phyloP scores from a whole-genome alignment of 139 green algal genomes.

The Auxenochlorella pyrenoidosa region DNA sequence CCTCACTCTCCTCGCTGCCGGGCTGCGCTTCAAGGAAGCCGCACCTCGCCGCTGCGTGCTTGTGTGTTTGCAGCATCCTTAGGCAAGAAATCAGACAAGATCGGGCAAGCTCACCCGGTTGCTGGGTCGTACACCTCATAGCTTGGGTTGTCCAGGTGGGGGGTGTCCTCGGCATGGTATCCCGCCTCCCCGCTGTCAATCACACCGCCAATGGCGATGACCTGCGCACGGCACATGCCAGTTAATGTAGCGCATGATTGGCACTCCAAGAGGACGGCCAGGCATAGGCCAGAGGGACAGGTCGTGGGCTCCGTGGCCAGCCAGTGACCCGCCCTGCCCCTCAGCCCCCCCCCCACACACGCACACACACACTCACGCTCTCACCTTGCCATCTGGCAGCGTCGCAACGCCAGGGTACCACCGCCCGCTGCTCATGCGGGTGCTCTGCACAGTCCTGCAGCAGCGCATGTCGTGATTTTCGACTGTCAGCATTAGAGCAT shows the following conservation, averaged over 20 bases:
- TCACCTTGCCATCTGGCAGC: neutral
- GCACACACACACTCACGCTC: no score
- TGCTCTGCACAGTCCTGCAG: neutral
- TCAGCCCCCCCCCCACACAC: no score
- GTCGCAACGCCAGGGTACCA: neutral
- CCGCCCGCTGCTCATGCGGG: neutral
- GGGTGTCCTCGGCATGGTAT: neutral
- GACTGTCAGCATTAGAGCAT: neutral
- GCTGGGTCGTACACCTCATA: conserved; percentile 8
- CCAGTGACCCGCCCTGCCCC: no score
- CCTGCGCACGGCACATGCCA: neutral
- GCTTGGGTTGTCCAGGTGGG: neutral
- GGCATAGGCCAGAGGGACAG: no score
- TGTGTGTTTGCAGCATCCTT: no score
- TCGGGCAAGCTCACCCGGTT: neutral
- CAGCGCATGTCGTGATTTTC: neutral
- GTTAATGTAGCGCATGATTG: neutral
- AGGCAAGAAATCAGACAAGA: no score
- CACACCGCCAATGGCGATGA: neutral
- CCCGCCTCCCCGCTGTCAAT: conserved; percentile 8
- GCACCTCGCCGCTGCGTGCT: no score
- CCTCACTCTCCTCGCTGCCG: no score
- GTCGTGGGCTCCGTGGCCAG: no score
- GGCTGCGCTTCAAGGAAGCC: no score
- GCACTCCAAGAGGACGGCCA: no score